A percentile compares a stretch with the other conserved stretches of the same genome.
Evolutionary conservation across 306 rosid genomes (phyloP).

Genomic region (Cicer judaicum): DNA sequence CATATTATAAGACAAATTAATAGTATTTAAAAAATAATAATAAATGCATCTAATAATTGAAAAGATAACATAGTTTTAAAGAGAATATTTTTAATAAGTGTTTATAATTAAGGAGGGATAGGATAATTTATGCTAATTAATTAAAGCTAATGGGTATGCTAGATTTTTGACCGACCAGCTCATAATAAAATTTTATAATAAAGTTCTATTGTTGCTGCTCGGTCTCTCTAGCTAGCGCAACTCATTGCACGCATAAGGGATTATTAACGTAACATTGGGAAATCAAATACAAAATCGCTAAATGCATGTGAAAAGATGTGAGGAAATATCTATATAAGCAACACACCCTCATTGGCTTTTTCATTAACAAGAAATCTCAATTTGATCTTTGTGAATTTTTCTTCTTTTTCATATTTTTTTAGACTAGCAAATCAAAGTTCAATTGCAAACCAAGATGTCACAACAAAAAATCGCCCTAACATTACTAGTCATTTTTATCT

Average conservation of each 20-base stretch:
- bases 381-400: not conserved
- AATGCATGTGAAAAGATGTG: conserved; percentile 33
- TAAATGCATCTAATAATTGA: too few species aligned
- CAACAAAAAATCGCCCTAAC: conserved; percentile 41
- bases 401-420: not conserved
- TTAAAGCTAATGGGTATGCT: too few species aligned
- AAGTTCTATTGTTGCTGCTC: too few species aligned
- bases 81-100: too few species aligned
- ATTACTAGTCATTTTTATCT: conserved; percentile 35
- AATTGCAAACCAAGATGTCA: conserved; percentile 47
- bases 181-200: too few species aligned
- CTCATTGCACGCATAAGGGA: not conserved
- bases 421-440: not conserved
- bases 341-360: conserved; percentile 9
- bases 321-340: conserved; percentile 40
- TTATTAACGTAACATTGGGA: not conserved
- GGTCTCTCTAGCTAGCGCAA: too few species aligned
- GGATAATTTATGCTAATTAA: too few species aligned
- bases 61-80: too few species aligned
- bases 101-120: too few species aligned
- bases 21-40: too few species aligned
- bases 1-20: too few species aligned
- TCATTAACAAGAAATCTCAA: not conserved
- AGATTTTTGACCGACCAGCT: too few species aligned
- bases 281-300: not conserved